These are phyloP conservation scores for Lipomyces japonicus DNA, from an alignment of 805 yeast species.

Conservation along the genomic window DNA sequence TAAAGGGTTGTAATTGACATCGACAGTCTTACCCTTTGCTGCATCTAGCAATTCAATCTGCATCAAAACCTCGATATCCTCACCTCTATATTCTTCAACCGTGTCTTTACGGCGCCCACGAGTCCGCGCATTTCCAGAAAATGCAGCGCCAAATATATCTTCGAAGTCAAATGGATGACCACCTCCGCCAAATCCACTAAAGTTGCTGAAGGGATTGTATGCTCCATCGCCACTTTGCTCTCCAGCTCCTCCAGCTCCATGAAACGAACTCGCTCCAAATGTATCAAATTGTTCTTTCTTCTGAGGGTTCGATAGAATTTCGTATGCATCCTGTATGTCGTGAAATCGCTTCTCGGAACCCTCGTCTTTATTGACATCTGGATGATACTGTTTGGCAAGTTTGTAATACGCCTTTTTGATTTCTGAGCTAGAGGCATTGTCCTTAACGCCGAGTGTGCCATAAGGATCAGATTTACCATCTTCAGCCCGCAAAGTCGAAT, in stretches of 20 bases:
- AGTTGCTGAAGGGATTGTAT: conserved; percentile 54
- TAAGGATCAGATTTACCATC: conserved; percentile 67
- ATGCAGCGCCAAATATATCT: conserved; percentile 59
- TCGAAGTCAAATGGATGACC: conserved; percentile 51
- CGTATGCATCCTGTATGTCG: conserved; percentile 91
- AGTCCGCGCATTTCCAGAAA: conserved; percentile 40
- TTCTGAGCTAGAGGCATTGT: conserved; percentile 67
- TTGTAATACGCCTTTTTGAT: conserved; percentile 93
- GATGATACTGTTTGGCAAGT: conserved; percentile 90
- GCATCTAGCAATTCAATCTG: conserved; percentile 60
- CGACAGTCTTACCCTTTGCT: conserved; percentile 67
- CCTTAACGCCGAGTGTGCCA: conserved; percentile 70
- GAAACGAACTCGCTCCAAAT: conserved; percentile 84
- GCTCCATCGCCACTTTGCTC: conserved; percentile 47
- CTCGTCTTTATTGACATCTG: conserved; percentile 90
- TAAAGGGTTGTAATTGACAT: conserved; percentile 66
- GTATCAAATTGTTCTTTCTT: conserved; percentile 81
- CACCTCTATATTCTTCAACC: conserved; percentile 81
- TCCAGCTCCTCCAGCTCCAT: conserved; percentile 49
- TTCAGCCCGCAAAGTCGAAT: conserved; percentile 38
- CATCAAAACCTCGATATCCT: conserved; percentile 50
- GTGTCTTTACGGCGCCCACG: conserved; percentile 40
- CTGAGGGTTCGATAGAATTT: conserved; percentile 57
- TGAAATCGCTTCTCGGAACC: conserved; percentile 88
- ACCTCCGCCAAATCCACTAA: conserved; percentile 44